Percentiles rank a stretch among this genome's conserved stretches.
phyloP scores from a whole-genome alignment of 257 asterid species.

The Primulina tabacum region DNA sequence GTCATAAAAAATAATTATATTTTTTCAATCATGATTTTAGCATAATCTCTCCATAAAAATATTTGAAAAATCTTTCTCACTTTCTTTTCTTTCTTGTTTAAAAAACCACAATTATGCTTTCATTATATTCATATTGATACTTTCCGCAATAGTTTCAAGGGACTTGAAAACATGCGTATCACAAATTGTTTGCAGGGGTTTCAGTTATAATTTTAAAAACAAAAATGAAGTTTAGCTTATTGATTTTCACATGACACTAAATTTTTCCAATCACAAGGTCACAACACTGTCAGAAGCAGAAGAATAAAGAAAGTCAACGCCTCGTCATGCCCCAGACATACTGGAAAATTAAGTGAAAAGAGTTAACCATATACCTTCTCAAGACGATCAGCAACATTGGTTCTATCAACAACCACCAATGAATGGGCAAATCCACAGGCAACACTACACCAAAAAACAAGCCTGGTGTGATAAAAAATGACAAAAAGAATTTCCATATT shows the following conservation, averaged over 20 bases:
- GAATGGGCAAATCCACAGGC: slow-evolving; percentile 93
- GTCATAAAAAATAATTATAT: too few relatives aligned
- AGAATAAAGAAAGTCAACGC: neutral
- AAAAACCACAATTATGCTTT: neutral
- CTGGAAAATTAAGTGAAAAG: slow-evolving; percentile 8
- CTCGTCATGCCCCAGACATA: neutral
- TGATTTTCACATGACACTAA: neutral
- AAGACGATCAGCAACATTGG: slow-evolving; percentile 56
- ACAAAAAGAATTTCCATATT: neutral
- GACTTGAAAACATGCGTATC: neutral
- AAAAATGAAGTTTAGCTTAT: too few relatives aligned
- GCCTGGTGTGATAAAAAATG: slow-evolving; percentile 13
- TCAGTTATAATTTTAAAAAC: neutral
- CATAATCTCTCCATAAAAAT: neutral
- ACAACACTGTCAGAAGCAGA: neutral
- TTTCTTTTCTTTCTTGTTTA: neutral
- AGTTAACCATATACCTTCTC: slow-evolving; percentile 53
- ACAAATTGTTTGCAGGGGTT: neutral
- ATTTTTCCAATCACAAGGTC: neutral
- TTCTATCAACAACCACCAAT: slow-evolving; percentile 75
- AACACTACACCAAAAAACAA: slow-evolving; percentile 48
- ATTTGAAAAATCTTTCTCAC: neutral
- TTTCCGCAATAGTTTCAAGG: neutral
- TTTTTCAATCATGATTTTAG: neutral
- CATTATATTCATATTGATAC: neutral